A percentile compares a stretch with the other conserved stretches of the same genome.
Conservation (phyloP, 2,329 filamentous ascomycete genomes). For the Boeremia lycopersici region DNA sequence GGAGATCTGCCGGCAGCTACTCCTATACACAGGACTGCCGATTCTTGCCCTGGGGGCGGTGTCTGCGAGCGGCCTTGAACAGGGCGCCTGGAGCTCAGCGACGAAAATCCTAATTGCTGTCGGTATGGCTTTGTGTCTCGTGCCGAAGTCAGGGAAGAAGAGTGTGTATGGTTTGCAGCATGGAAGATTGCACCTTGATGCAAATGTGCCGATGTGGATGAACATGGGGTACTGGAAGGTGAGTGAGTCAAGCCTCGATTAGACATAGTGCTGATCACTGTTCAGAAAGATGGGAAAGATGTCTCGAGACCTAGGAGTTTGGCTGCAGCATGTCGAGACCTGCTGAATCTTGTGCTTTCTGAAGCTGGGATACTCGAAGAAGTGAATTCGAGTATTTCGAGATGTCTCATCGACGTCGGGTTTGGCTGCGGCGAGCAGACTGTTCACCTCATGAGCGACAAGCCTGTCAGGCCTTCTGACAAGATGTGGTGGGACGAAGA, state of each 20-base stretch:
- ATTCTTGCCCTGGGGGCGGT: too few species aligned
- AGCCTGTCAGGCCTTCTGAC: slow-evolving; percentile 20
- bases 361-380: slow-evolving; percentile 48
- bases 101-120: too few species aligned
- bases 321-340: slow-evolving; percentile 57
- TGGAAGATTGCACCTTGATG: slow-evolving; percentile 60
- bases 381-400: slow-evolving; percentile 1
- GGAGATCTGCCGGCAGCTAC: too few species aligned
- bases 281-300: background rate
- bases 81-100: too few species aligned
- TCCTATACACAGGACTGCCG: too few species aligned
- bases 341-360: slow-evolving; percentile 56
- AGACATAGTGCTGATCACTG: background rate
- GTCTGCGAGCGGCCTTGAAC: too few species aligned
- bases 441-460: slow-evolving; percentile 48
- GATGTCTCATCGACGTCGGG: slow-evolving; percentile 58
- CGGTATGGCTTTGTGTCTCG: background rate
- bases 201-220: slow-evolving; percentile 65
- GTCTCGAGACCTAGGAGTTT: slow-evolving; percentile 12
- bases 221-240: slow-evolving; percentile 67
- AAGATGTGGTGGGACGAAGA: slow-evolving; percentile 23
- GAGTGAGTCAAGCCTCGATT: background rate
- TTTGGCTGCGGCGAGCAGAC: slow-evolving; percentile 67
- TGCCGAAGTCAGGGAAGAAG: background rate
- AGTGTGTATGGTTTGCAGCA: slow-evolving; percentile 59